Evolutionary conservation across 176 grass and related monocot genomes (phyloP).

Genomic region (Triticum dicoccoides): DNA sequence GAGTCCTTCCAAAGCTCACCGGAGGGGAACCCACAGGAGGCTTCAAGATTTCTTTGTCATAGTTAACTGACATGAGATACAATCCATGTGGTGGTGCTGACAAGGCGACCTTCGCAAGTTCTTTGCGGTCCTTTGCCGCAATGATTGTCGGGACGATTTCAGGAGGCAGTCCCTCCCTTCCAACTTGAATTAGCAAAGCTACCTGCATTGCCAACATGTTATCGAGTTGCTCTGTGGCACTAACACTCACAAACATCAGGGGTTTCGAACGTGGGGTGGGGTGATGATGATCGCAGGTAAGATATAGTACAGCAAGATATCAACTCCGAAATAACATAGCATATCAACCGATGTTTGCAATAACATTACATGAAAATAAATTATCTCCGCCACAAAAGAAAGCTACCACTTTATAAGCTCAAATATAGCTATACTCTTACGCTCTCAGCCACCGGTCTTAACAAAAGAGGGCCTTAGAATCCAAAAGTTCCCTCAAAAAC

Average conservation of each 20-base stretch:
- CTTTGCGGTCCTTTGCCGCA: slow-evolving; percentile 60
- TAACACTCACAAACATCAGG: neutral
- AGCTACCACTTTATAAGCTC: neutral
- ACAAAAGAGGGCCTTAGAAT: no score
- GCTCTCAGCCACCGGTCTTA: no score
- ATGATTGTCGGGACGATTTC: slow-evolving; percentile 68
- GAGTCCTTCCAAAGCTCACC: slow-evolving; percentile 74
- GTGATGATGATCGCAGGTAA: neutral
- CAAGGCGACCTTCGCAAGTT: slow-evolving; percentile 76
- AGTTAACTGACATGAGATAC: slow-evolving; percentile 83
- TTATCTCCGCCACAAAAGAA: neutral
- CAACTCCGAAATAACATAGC: neutral
- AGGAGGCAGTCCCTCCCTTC: slow-evolving; percentile 74
- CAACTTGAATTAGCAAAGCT: slow-evolving; percentile 87
- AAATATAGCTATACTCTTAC: neutral
- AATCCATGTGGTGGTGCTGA: slow-evolving; percentile 79
- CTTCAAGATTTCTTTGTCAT: slow-evolving; percentile 64
- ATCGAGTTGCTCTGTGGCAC: neutral
- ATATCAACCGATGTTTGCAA: no score
- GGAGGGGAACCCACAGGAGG: slow-evolving; percentile 63
- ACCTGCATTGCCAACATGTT: slow-evolving; percentile 43
- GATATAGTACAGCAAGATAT: neutral
- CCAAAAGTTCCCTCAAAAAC: no score
- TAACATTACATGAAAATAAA: neutral
- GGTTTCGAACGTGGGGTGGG: neutral